Evolutionary conservation across 257 asterid species (phyloP).

Genomic region (Cordia subcordata): DNA sequence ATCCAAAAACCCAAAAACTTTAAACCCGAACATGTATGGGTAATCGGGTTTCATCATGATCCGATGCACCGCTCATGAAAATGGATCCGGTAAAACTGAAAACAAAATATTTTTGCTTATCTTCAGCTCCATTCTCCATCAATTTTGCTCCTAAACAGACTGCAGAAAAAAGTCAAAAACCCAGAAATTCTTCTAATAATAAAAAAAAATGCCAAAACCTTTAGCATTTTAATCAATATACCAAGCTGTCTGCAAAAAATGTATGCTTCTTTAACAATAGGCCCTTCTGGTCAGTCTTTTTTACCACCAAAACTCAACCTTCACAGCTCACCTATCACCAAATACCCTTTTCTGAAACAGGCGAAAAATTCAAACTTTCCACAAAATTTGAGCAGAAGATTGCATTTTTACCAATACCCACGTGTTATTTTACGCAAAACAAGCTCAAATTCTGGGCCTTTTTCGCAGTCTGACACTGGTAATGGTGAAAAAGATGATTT

Average conservation of each 20-base stretch:
- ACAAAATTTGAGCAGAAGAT: constrained; percentile 22
- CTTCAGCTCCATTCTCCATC: neutral
- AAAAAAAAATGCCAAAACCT: neutral
- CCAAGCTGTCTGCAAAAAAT: neutral
- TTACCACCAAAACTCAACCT: constrained; percentile 16
- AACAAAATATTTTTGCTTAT: neutral
- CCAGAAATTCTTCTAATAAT: no score
- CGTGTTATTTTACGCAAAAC: constrained; percentile 34
- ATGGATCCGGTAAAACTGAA: neutral
- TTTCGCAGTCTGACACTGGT: constrained; percentile 21
- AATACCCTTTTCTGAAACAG: constrained; percentile 28
- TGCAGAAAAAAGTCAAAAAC: neutral
- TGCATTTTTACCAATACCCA: constrained; percentile 26
- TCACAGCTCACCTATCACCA: constrained; percentile 14
- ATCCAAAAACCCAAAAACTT: no score
- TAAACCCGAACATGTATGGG: no score
- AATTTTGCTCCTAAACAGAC: neutral
- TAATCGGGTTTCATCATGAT: no score
- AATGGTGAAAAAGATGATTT: constrained; percentile 59
- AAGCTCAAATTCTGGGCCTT: constrained; percentile 33
- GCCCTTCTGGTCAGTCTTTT: neutral
- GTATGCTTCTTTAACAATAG: constrained; percentile 5
- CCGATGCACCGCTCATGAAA: neutral
- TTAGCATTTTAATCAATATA: neutral
- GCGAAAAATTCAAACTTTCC: constrained; percentile 16